Percentiles rank a stretch among this genome's conserved stretches.
These are phyloP conservation scores for Pseudogymnoascus pannorum DNA, from an alignment of 2,329 filamentous ascomycete genomes.

Conservation along the genomic window DNA sequence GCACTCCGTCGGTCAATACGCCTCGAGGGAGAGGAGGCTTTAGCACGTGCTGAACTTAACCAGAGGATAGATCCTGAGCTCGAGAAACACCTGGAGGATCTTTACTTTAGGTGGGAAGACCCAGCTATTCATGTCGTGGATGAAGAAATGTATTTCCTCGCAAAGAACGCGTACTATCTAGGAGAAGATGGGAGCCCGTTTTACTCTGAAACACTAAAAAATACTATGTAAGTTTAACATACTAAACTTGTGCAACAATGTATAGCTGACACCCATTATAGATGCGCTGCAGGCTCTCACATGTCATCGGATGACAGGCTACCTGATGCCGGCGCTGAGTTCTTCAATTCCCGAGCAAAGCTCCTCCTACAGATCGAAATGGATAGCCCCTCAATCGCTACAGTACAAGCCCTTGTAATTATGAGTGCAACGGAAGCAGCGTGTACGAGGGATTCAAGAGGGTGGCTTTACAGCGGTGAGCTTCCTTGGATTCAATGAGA, in stretches of 20 bases:
- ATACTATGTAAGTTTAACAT: slow-evolving; percentile 13
- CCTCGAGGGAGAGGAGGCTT: slow-evolving; percentile 10
- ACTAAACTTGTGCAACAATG: neutral
- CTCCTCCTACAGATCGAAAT: slow-evolving; percentile 40
- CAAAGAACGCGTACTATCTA: neutral
- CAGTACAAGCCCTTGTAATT: slow-evolving; percentile 39
- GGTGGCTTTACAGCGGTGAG: slow-evolving; percentile 40
- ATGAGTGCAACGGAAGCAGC: slow-evolving; percentile 39
- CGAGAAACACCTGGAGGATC: slow-evolving; percentile 11
- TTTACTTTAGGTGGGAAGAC: slow-evolving; percentile 15
- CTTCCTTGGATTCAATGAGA: neutral
- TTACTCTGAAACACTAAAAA: slow-evolving; percentile 12
- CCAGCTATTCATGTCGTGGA: slow-evolving; percentile 14
- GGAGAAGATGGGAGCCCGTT: slow-evolving; percentile 8
- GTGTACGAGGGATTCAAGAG: slow-evolving; percentile 36
- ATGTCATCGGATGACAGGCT: neutral
- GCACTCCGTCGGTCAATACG: slow-evolving; percentile 7
- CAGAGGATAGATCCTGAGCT: neutral
- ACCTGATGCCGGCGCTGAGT: slow-evolving; percentile 28
- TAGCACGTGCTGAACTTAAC: slow-evolving; percentile 11
- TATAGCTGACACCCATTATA: neutral
- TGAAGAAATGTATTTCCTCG: slow-evolving; percentile 11
- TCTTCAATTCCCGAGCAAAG: slow-evolving; percentile 38
- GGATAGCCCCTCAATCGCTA: slow-evolving; percentile 40
- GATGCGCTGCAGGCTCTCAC: neutral